Percentiles rank a stretch among this genome's conserved stretches.
These are phyloP conservation scores for Ilyonectria mors-panacis DNA, from an alignment of 2,329 filamentous ascomycete genomes.

Conservation along the genomic window DNA sequence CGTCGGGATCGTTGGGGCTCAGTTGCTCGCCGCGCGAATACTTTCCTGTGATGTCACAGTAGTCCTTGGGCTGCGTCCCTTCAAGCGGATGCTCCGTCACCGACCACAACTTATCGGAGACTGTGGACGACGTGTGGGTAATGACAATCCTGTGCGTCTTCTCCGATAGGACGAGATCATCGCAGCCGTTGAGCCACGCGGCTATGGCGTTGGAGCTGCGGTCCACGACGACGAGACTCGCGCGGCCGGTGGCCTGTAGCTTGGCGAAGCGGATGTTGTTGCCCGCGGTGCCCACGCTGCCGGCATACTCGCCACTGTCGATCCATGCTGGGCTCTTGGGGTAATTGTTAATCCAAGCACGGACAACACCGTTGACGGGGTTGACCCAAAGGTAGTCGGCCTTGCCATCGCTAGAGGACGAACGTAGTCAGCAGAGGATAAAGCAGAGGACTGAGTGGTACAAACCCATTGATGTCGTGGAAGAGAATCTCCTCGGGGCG, in stretches of 20 bases:
- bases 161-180: background rate
- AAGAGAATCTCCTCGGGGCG: constrained; percentile 38
- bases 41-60: no score
- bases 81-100: no score
- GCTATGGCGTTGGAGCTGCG: background rate
- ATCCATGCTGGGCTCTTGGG: constrained; percentile 1
- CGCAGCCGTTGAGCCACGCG: background rate
- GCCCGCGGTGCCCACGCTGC: background rate
- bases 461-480: constrained; percentile 42
- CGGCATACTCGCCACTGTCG: background rate
- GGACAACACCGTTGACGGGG: background rate
- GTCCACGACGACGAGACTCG: background rate
- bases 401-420: background rate
- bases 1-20: no score
- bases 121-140: no score
- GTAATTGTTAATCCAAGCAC: background rate
- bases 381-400: constrained; percentile 15
- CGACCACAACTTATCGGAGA: no score
- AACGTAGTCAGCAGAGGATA: background rate
- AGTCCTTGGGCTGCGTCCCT: no score
- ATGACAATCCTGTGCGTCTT: no score
- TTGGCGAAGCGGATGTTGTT: background rate
- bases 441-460: background rate
- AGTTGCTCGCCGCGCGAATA: no score
- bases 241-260: background rate